Evolutionary conservation across 305 asterid genomes (phyloP), one percentile per base, ranked within the genome.

Genomic region (Rubia balearica): DNA sequence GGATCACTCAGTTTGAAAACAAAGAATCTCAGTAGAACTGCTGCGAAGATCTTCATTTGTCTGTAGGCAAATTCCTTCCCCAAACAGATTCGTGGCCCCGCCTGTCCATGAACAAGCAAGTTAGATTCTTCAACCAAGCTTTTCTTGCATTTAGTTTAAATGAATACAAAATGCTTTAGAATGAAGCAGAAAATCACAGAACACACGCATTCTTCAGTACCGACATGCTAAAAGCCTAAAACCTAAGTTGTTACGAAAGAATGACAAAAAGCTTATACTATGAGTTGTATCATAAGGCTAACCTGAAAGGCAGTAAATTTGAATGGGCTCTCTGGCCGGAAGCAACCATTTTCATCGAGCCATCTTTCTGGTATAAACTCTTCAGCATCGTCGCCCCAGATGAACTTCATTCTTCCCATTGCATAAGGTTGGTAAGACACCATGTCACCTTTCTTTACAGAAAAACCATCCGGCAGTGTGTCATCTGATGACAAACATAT

Each of bases 291-390:
- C 12, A 27, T 24, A 7, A n/a, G 24, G 49, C 80, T 80, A 61
- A 89, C 96, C 91, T 89, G 91, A 76, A 89, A 89, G 56, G 96
- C 94, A 45, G 90, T 84, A 69, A 89, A 89, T 75, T 87, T 89
- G 70, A 81, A 89, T 61, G 96, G 87, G 74, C 77, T 89, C 76
- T 87, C 85, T 6, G 45, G 87, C 77, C 13, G 74, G 82, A 85
- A 89, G 81, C 81, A 61, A 49, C 91, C 91, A 64, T 85, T 75
- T 48, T 79, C 81, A 70, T 89, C 83, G 14, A 89, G 83, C 96
- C 96, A 89, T 83, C 96, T 83, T 74, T 89, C 94, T 55, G 96
- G 96, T 71, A 68, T 82, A 70, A 77, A 89, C 42, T 84, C 85
- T 65, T 76, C 78, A 64, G 89, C 96, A 65, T 86, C 87, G 7